Percentiles rank a stretch among this genome's conserved stretches.
Conservation (phyloP, 1,284 basidiomycete genomes). For the Hypsizygus ulmarius region DNA sequence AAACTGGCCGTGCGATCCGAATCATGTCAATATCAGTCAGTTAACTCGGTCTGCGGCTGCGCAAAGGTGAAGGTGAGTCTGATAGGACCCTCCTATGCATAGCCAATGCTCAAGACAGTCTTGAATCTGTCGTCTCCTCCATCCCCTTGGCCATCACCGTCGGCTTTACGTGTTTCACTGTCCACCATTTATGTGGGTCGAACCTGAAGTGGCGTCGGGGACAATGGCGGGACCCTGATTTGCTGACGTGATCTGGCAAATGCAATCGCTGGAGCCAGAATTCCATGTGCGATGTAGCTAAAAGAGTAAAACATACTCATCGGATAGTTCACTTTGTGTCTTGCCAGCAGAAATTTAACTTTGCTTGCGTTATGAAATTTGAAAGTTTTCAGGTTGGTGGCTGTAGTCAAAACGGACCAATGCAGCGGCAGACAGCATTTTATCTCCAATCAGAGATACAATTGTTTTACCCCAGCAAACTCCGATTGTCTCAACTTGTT, state of each 20-base stretch:
- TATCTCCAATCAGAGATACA: slow-evolving; percentile 1
- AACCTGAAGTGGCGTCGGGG: slow-evolving; percentile 27
- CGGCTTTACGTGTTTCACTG: slow-evolving; percentile 22
- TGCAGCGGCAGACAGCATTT: not conserved
- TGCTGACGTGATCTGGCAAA: slow-evolving; percentile 12
- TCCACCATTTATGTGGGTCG: slow-evolving; percentile 13
- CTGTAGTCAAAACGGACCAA: not conserved
- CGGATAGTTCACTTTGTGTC: too few relatives aligned
- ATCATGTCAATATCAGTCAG: slow-evolving; percentile 17
- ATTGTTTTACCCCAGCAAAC: slow-evolving; percentile 3
- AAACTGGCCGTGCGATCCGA: slow-evolving; percentile 23
- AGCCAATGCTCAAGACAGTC: not conserved
- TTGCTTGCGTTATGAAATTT: too few relatives aligned
- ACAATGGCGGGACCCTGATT: slow-evolving; percentile 22
- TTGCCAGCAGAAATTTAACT: not conserved
- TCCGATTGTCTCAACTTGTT: not conserved
- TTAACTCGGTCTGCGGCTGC: slow-evolving; percentile 14
- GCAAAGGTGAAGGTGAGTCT: not conserved
- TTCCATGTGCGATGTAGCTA: not conserved
- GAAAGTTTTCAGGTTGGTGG: too few relatives aligned
- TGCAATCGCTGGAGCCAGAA: not conserved
- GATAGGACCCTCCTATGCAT: not conserved
- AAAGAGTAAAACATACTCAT: too few relatives aligned
- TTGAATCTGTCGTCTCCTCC: not conserved
- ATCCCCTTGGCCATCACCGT: slow-evolving; percentile 7